Evolutionary conservation across 768 basidiomycete species (phyloP), one percentile per base, ranked within the genome.

Genomic region (Naganishia vishniacii): DNA sequence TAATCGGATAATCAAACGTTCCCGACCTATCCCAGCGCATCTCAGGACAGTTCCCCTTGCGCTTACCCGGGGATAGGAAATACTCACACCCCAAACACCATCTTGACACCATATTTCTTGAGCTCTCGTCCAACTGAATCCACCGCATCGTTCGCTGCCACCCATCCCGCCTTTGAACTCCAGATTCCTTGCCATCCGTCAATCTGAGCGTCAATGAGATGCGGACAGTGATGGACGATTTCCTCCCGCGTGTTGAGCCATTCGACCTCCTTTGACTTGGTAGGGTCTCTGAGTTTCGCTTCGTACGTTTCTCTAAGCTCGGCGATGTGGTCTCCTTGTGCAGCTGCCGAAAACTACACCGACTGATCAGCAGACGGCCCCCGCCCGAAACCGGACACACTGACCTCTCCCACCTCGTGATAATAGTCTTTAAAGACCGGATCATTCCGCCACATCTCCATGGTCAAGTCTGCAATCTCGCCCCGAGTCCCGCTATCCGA

Each of bases 181-280:
- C 49, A 77, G 3, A 74, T 41, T 1, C 67, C 76, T 63, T 70
- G 64, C 76, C 76, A 77, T n/a, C 71, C 71, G 65, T 68, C 25
- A 59, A 61, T 26, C 70, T 68, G n/a, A 62, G 25, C 46, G 5
- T 34, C 8, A 11, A 28, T 40, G 11, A 58, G 44, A 49, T 59
- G 63, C 4, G 51, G 63, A 4, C 49, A 53, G 29, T 53, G 63
- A 32, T 16, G 26, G 23, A 59, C 34, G 29, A 64, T 64, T 25
- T 59, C 53, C 15, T 28, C 3, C 2, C 32, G 40, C 12, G 41
- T 58, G 32, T 28, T 25, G 20, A 64, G 53, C 63, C 63, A 64
- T 48, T 48, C 45, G 0, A 64, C 7, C 4, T 64, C 44, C 9
- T 51, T 41, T 31, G 44, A 48, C 29, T 51, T 34, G 53, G 15